Percentiles rank a stretch among this genome's conserved stretches.
These are phyloP conservation scores for Diaporthe sp. DNA, from an alignment of 2,329 filamentous ascomycete genomes.

Conservation along the genomic window DNA sequence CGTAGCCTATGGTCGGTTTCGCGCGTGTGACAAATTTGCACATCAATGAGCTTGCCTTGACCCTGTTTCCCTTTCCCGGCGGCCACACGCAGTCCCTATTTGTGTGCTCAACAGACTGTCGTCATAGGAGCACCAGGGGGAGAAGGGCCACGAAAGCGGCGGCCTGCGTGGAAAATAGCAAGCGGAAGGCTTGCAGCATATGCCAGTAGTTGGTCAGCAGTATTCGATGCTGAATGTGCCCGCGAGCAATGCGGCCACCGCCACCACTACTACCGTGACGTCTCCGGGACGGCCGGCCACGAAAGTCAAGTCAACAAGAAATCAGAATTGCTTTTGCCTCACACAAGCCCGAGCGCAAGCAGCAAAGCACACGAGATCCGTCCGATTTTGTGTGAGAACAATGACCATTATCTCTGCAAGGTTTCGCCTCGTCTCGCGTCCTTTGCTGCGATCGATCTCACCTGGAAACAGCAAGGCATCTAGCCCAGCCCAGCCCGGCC, in stretches of 20 bases:
- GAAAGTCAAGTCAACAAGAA: constrained; percentile 1
- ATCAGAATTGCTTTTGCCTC: constrained; percentile 2
- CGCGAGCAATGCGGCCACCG: background rate
- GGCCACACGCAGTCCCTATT: constrained; percentile 26
- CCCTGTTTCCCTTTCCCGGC: background rate
- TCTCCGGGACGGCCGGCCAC: constrained; percentile 5
- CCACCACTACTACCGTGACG: constrained; percentile 1
- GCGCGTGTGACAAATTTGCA: constrained; percentile 3
- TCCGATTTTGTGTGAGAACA: background rate
- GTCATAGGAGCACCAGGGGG: background rate
- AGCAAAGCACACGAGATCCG: background rate
- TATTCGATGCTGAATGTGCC: background rate
- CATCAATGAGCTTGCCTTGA: background rate
- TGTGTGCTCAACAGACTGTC: background rate
- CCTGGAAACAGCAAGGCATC: background rate
- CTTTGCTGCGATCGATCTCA: background rate
- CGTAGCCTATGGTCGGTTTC: background rate
- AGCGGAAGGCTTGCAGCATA: constrained; percentile 26
- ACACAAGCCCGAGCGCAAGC: constrained; percentile 9
- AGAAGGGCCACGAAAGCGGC: constrained; percentile 17
- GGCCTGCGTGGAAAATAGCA: background rate
- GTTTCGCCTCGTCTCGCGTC: constrained; percentile 5
- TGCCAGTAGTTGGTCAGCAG: background rate
- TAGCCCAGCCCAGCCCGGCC: background rate
- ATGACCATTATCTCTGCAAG: background rate